Evolutionary conservation across 1,139 yeast genomes (phyloP).

Genomic region (Geotrichum histeridarum): DNA sequence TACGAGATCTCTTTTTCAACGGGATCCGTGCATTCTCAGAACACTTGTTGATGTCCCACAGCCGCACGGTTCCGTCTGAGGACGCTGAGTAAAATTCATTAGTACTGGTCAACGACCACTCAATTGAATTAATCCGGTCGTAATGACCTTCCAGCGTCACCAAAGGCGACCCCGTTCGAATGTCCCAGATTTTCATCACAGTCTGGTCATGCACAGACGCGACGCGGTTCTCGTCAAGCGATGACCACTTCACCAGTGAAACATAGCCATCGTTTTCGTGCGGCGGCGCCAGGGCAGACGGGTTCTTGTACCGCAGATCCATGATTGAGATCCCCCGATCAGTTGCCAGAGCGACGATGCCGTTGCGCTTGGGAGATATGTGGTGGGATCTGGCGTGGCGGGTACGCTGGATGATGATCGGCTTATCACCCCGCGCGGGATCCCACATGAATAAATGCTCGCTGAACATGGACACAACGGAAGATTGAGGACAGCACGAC

Average conservation of each 20-base stretch:
- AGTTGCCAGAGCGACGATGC: slow-evolving; percentile 60
- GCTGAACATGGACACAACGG: slow-evolving; percentile 55
- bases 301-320: slow-evolving; percentile 50
- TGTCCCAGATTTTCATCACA: slow-evolving; percentile 67
- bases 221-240: slow-evolving; percentile 52
- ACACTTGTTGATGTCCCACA: slow-evolving; percentile 56
- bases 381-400: slow-evolving; percentile 55
- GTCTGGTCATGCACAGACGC: slow-evolving; percentile 65
- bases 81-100: slow-evolving; percentile 62
- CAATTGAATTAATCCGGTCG: slow-evolving; percentile 52
- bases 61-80: slow-evolving; percentile 64
- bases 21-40: slow-evolving; percentile 8
- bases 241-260: slow-evolving; percentile 58
- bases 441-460: slow-evolving; percentile 72
- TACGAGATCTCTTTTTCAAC: background rate
- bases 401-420: slow-evolving; percentile 51
- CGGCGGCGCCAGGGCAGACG: slow-evolving; percentile 45
- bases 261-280: slow-evolving; percentile 36
- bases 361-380: slow-evolving; percentile 45
- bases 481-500: slow-evolving; percentile 42
- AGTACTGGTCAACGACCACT: slow-evolving; percentile 50
- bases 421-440: slow-evolving; percentile 48
- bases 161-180: slow-evolving; percentile 51
- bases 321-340: slow-evolving; percentile 63
- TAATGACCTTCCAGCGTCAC: slow-evolving; percentile 54